Evolutionary conservation across 2,329 filamentous ascomycete species (phyloP).

Genomic region (Xylariaceae sp.): DNA sequence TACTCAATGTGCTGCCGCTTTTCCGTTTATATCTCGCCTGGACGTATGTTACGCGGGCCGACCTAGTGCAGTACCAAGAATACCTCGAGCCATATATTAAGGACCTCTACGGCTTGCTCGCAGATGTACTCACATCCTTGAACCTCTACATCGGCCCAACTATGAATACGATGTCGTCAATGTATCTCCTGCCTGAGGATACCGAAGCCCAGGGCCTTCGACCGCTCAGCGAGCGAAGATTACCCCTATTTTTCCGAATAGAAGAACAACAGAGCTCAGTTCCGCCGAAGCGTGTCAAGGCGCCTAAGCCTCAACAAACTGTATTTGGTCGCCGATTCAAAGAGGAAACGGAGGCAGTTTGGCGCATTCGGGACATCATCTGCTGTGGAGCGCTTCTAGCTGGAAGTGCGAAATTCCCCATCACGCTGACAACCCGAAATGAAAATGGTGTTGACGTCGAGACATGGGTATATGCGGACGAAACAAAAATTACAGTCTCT

Average conservation of each 20-base stretch:
- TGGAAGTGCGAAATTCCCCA: slow-evolving; percentile 36
- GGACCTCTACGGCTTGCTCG: slow-evolving; percentile 43
- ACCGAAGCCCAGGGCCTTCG: slow-evolving; percentile 29
- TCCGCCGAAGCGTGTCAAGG: slow-evolving; percentile 33
- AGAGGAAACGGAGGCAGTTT: slow-evolving; percentile 36
- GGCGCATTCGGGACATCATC: slow-evolving; percentile 45
- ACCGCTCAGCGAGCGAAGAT: slow-evolving; percentile 23
- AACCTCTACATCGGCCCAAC: slow-evolving; percentile 38
- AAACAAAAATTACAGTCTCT: slow-evolving; percentile 10
- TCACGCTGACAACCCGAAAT: slow-evolving; percentile 27
- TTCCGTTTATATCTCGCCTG: slow-evolving; percentile 51
- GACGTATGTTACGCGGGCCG: slow-evolving; percentile 43
- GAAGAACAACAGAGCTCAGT: slow-evolving; percentile 16
- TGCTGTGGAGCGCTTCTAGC: slow-evolving; percentile 45
- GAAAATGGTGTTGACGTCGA: slow-evolving; percentile 21
- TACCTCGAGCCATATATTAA: slow-evolving; percentile 42
- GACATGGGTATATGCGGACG: slow-evolving; percentile 27
- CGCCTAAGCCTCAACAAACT: slow-evolving; percentile 37
- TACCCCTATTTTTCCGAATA: slow-evolving; percentile 29
- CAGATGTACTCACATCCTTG: slow-evolving; percentile 44
- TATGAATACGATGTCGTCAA: slow-evolving; percentile 34
- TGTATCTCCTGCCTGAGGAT: slow-evolving; percentile 50
- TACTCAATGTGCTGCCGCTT: slow-evolving; percentile 44
- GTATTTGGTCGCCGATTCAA: slow-evolving; percentile 31
- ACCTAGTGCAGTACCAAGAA: slow-evolving; percentile 42